Conservation (phyloP, 192 early-diverging fungal genomes). For the Umbelopsis ramanniana region DNA sequence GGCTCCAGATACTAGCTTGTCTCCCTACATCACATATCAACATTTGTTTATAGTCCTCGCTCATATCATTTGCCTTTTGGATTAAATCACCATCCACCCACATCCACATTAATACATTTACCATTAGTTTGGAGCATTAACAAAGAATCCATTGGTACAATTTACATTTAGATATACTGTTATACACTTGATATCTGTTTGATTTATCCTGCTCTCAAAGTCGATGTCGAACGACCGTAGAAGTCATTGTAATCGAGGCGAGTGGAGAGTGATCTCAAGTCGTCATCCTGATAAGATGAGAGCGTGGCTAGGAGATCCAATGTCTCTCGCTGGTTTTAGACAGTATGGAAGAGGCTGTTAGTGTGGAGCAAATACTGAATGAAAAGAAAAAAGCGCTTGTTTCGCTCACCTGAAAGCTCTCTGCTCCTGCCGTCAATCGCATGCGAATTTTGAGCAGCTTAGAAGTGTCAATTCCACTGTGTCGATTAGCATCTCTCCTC, state of each 20-base stretch:
- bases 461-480: not conserved
- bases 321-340: conserved; percentile 36
- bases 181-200: not conserved
- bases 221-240: conserved; percentile 40
- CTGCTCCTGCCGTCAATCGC: conserved; percentile 21
- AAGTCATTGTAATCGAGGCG: conserved; percentile 84
- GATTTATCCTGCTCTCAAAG: not conserved
- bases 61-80: not conserved
- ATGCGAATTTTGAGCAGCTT: conserved; percentile 31
- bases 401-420: conserved; percentile 40
- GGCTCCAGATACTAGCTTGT: not conserved
- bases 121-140: not conserved
- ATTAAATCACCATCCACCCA: too few species aligned
- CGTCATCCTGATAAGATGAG: conserved; percentile 65
- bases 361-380: conserved; percentile 29
- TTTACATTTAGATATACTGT: conserved; percentile 9
- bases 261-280: conserved; percentile 74
- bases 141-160: not conserved
- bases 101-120: not conserved
- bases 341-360: conserved; percentile 10
- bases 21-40: too few species aligned
- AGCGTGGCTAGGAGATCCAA: conserved; percentile 44
- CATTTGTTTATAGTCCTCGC: conserved; percentile 9
- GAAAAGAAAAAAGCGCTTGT: not conserved
- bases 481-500: conserved; percentile 30